Conservation (phyloP, 75 land plant genomes). For the Pseudotsuga menziesii region DNA sequence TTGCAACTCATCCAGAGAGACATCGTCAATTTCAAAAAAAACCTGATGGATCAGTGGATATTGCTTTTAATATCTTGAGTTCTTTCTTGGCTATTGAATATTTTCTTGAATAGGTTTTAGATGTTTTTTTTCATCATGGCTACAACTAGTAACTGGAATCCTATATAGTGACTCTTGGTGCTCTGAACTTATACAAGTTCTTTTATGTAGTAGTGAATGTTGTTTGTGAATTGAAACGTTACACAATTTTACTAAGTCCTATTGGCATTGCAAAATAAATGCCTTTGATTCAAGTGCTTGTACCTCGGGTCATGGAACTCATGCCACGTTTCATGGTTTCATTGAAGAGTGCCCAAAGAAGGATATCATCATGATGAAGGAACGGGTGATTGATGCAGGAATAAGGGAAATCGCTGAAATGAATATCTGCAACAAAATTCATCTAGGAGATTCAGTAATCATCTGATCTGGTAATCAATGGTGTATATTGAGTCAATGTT, state of each 20-base stretch:
- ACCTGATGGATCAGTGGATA: conserved; percentile 54
- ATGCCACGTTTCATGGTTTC: conserved; percentile 70
- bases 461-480: no score
- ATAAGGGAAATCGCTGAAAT: no score
- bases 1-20: conserved; percentile 89
- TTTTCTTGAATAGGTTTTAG: conserved; percentile 80
- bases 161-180: conserved; percentile 65
- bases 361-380: no score
- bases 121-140: conserved; percentile 97
- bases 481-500: no score
- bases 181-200: conserved; percentile 57
- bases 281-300: no score
- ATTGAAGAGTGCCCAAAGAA: no score
- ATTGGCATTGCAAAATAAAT: conserved; percentile 61
- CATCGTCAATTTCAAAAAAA: conserved; percentile 88
- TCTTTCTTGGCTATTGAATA: conserved; percentile 55
- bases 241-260: conserved; percentile 44
- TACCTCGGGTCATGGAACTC: conserved; percentile 83
- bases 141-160: conserved; percentile 70
- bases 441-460: no score
- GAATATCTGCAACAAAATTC: no score
- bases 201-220: conserved; percentile 81
- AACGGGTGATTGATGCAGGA: no score
- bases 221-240: conserved; percentile 82
- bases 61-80: conserved; percentile 64